phyloP scores from a whole-genome alignment of 805 yeast genomes.

The Metschnikowia aberdeeniae region DNA sequence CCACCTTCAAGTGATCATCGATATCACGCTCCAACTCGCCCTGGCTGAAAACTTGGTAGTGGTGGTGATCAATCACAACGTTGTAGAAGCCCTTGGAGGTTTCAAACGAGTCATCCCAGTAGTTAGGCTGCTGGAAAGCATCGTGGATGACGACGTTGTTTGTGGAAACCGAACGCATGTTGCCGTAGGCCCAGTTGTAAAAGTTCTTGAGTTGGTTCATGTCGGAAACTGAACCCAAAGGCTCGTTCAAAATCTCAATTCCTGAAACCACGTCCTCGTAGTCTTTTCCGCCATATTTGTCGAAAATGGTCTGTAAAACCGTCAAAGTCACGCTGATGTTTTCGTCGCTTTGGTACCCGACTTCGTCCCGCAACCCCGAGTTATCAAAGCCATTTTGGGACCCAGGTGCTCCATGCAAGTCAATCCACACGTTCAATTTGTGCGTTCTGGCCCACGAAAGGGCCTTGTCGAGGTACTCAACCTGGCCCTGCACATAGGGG shows the following conservation, averaged over 20 bases:
- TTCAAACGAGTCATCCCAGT: slow-evolving; percentile 56
- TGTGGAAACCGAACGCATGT: slow-evolving; percentile 50
- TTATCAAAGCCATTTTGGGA: slow-evolving; percentile 96
- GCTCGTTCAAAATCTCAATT: slow-evolving; percentile 85
- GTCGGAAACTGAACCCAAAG: slow-evolving; percentile 68
- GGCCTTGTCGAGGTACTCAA: slow-evolving; percentile 67
- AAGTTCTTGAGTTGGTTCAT: slow-evolving; percentile 55
- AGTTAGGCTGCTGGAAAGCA: slow-evolving; percentile 58
- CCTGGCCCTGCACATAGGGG: slow-evolving; percentile 87
- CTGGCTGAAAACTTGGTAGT: slow-evolving; percentile 77
- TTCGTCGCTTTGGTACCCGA: slow-evolving; percentile 15
- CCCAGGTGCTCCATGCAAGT: slow-evolving; percentile 95
- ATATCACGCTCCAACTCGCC: slow-evolving; percentile 56
- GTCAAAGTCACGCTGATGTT: slow-evolving; percentile 41
- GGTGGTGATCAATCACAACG: slow-evolving; percentile 83
- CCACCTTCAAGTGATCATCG: slow-evolving; percentile 52
- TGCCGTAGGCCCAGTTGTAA: slow-evolving; percentile 58
- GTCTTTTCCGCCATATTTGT: slow-evolving; percentile 58
- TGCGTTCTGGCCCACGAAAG: slow-evolving; percentile 65
- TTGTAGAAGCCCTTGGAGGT: slow-evolving; percentile 45
- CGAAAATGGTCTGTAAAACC: slow-evolving; percentile 51
- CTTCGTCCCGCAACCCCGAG: slow-evolving; percentile 72
- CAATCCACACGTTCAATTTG: slow-evolving; percentile 79
- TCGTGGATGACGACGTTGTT: slow-evolving; percentile 74
- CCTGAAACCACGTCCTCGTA: slow-evolving; percentile 76